phyloP scores from a whole-genome alignment of 257 asterid species.

The Anisodus tanguticus region DNA sequence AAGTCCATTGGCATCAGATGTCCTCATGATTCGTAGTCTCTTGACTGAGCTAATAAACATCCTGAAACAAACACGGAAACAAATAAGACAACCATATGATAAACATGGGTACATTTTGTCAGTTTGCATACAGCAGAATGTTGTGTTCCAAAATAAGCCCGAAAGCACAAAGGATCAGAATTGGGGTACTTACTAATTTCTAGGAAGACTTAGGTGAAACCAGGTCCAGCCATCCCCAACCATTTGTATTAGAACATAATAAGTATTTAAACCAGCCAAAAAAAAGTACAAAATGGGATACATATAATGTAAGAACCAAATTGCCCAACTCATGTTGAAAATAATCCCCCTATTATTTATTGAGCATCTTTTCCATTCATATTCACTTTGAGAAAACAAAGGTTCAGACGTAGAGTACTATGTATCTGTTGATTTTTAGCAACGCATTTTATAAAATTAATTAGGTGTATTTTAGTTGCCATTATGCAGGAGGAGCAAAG shows the following conservation, averaged over 20 bases:
- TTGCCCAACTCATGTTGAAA: not conserved
- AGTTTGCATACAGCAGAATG: not conserved
- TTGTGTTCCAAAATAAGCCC: not conserved
- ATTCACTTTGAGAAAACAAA: not conserved
- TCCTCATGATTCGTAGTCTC: slow-evolving; percentile 79
- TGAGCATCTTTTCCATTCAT: slow-evolving; percentile 19
- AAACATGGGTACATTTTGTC: slow-evolving; percentile 22
- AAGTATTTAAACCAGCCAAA: not conserved
- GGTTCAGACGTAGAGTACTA: not conserved
- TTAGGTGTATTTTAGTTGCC: not conserved
- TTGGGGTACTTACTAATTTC: not conserved
- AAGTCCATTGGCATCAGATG: slow-evolving; percentile 75
- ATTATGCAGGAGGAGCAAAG: not conserved
- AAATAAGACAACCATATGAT: slow-evolving; percentile 28
- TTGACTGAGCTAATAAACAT: slow-evolving; percentile 76
- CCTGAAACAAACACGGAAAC: slow-evolving; percentile 46
- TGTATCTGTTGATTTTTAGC: not conserved
- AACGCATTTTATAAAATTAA: not conserved
- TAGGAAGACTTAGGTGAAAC: not conserved
- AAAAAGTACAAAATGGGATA: not conserved
- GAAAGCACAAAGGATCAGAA: slow-evolving; percentile 11
- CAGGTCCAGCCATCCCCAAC: not conserved
- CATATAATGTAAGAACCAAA: not conserved
- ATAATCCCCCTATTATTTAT: not conserved
- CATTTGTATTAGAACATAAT: not conserved